Evolutionary conservation across 176 grass and related monocot species (phyloP).

Genomic region (Puya raimondii): DNA sequence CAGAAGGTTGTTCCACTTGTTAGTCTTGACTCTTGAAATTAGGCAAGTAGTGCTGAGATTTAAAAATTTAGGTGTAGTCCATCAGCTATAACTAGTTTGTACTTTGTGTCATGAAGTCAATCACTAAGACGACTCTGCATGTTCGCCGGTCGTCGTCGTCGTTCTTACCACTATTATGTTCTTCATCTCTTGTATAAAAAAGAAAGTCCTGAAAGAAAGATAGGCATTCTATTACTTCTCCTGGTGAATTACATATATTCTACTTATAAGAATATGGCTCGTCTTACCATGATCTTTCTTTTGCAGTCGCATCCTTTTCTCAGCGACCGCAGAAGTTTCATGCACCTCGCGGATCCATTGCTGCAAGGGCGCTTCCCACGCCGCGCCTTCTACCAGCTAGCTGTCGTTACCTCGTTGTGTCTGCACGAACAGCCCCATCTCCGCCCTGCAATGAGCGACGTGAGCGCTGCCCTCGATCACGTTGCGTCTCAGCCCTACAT

Average conservation of each 20-base stretch:
- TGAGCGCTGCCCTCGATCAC: constrained; percentile 38
- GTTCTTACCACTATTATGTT: too few species aligned
- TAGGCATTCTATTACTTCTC: too few species aligned
- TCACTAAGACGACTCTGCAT: too few species aligned
- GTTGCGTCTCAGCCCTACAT: constrained; percentile 35
- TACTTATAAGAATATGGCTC: too few species aligned
- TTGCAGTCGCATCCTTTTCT: constrained; percentile 34
- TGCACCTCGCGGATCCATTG: constrained; percentile 36
- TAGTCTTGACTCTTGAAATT: background rate
- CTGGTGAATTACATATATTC: background rate
- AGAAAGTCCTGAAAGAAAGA: too few species aligned
- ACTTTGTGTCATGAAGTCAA: too few species aligned
- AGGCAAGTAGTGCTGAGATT: too few species aligned
- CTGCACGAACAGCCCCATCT: constrained; percentile 44
- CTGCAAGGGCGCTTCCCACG: constrained; percentile 37
- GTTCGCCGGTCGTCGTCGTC: too few species aligned
- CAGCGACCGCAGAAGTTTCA: constrained; percentile 25
- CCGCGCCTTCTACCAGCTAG: constrained; percentile 36
- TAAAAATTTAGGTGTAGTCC: too few species aligned
- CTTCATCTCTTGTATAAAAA: too few species aligned
- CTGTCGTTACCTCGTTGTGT: constrained; percentile 35
- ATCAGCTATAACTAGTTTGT: too few species aligned
- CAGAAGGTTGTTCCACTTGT: background rate
- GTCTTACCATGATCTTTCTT: background rate
- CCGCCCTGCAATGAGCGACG: constrained; percentile 40